A percentile compares a stretch with the other conserved stretches of the same genome.
phyloP scores from a whole-genome alignment of 179 eudicot genomes.

The Beta corolliflora region DNA sequence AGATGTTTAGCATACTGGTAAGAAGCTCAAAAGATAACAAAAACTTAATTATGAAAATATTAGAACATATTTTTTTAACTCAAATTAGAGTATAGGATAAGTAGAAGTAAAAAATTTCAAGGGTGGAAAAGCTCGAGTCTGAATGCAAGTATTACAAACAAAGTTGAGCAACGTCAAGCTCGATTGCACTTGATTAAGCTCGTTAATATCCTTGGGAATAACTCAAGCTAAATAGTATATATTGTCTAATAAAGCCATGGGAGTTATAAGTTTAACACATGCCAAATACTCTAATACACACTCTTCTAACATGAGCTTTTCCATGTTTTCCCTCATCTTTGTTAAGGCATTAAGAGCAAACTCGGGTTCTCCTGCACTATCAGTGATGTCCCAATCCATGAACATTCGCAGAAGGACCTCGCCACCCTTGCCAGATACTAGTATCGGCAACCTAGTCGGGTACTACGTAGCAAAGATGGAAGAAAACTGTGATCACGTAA shows the following conservation, averaged over 20 bases:
- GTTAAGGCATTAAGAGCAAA: constrained; percentile 33
- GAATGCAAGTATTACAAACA: too few species aligned
- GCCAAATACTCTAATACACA: background rate
- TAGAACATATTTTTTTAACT: too few species aligned
- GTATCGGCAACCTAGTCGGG: constrained; percentile 37
- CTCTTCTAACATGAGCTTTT: background rate
- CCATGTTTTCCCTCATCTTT: background rate
- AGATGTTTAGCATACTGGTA: too few species aligned
- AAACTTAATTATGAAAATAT: too few species aligned
- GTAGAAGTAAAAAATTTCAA: too few species aligned
- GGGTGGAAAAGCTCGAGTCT: too few species aligned
- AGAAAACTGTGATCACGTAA: constrained; percentile 9
- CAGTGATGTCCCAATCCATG: constrained; percentile 43
- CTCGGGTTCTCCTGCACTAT: constrained; percentile 16
- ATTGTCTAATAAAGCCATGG: background rate
- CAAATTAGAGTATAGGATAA: too few species aligned
- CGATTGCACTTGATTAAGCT: too few species aligned
- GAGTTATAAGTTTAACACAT: background rate
- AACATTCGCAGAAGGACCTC: constrained; percentile 37
- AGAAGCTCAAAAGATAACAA: too few species aligned
- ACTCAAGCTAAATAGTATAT: background rate
- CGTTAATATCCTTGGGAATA: background rate
- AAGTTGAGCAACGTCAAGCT: too few species aligned
- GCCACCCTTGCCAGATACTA: constrained; percentile 32
- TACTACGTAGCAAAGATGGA: constrained; percentile 31